Evolutionary conservation across 441 rosid species (phyloP).

Genomic region (Erysimum pusillum): DNA sequence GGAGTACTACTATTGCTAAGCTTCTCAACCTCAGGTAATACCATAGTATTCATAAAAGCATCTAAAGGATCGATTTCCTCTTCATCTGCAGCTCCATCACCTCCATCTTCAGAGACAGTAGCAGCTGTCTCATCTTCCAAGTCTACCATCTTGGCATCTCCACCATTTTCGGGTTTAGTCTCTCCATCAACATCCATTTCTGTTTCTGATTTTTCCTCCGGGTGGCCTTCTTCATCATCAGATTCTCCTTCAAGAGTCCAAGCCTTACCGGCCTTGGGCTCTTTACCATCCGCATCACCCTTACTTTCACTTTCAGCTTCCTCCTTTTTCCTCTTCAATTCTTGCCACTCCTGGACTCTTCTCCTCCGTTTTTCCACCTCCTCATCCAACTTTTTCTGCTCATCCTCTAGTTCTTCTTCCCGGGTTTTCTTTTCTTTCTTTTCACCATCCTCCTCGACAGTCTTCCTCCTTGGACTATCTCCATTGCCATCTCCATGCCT

Average conservation of each 20-base stretch:
- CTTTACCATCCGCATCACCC: conserved; percentile 52
- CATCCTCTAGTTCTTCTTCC: conserved; percentile 47
- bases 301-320: conserved; percentile 66
- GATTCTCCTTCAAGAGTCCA: conserved; percentile 72
- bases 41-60: conserved; percentile 49
- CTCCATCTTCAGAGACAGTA: conserved; percentile 51
- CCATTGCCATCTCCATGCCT: conserved; percentile 42
- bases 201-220: conserved; percentile 52
- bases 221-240: conserved; percentile 83
- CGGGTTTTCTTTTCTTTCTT: conserved; percentile 61
- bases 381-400: conserved; percentile 67
- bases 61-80: conserved; percentile 86
- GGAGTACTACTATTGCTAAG: conserved; percentile 55
- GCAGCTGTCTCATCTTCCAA: conserved; percentile 47
- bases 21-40: conserved; percentile 79
- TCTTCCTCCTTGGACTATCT: conserved; percentile 58
- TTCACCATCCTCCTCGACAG: conserved; percentile 67
- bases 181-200: conserved; percentile 68
- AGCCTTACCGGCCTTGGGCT: conserved; percentile 71
- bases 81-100: conserved; percentile 55
- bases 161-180: conserved; percentile 52
- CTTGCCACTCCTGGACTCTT: conserved; percentile 99
- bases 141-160: conserved; percentile 62
- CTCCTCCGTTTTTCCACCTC: conserved; percentile 94
- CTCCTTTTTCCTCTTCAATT: conserved; percentile 71